Conservation (phyloP, 1,284 basidiomycete species). For the Moesziomyces parantarcticus region DNA sequence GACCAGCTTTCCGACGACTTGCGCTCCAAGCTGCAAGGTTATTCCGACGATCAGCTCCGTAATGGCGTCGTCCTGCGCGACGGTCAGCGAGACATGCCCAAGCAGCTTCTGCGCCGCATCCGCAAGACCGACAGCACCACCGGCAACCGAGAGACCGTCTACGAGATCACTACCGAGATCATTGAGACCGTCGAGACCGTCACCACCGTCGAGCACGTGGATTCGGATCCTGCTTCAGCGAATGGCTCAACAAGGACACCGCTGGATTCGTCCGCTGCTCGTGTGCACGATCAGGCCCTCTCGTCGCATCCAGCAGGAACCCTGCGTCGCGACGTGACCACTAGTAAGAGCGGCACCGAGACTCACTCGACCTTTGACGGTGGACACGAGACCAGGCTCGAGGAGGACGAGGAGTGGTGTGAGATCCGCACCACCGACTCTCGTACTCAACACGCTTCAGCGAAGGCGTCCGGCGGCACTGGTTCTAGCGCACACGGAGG, state of each 20-base stretch:
- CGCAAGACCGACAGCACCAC: slow-evolving; percentile 47
- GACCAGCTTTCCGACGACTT: slow-evolving; percentile 52
- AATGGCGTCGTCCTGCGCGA: slow-evolving; percentile 37
- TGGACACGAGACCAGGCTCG: slow-evolving; percentile 35
- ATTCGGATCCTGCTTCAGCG: neutral
- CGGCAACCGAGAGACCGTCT: slow-evolving; percentile 60
- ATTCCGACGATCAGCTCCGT: slow-evolving; percentile 40
- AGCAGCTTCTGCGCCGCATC: slow-evolving; percentile 39
- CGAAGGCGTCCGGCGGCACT: too few relatives aligned
- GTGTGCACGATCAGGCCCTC: neutral
- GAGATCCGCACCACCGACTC: slow-evolving; percentile 39
- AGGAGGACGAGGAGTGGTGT: slow-evolving; percentile 52
- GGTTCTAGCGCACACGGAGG: too few relatives aligned
- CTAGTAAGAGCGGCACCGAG: slow-evolving; percentile 34
- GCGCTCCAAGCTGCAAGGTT: slow-evolving; percentile 20
- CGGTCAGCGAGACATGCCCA: slow-evolving; percentile 10
- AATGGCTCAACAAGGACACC: too few relatives aligned
- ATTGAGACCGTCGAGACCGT: slow-evolving; percentile 64
- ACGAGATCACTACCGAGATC: slow-evolving; percentile 70
- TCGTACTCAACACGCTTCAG: neutral
- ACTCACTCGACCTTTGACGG: slow-evolving; percentile 43
- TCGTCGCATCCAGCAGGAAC: neutral
- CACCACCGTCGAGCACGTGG: slow-evolving; percentile 52
- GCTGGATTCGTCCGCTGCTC: neutral
- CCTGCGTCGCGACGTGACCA: slow-evolving; percentile 40